phyloP scores from a whole-genome alignment of 495 filamentous ascomycete species.

The Trichoderma parareesei region DNA sequence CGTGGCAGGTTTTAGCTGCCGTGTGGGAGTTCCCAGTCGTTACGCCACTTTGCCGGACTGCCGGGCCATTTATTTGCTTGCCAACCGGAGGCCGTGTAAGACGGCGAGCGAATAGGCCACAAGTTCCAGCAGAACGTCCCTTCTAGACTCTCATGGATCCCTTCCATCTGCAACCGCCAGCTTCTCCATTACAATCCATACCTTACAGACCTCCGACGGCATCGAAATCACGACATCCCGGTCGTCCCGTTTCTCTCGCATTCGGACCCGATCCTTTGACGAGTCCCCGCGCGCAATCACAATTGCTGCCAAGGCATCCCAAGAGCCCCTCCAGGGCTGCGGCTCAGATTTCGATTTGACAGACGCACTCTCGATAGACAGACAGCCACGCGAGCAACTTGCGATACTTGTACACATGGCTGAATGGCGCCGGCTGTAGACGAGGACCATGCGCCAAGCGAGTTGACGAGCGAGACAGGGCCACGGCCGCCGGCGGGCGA shows the following conservation, averaged over 20 bases:
- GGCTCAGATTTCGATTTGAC: neutral
- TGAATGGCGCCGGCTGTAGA: conserved; percentile 8
- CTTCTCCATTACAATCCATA: no score
- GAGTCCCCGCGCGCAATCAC: neutral
- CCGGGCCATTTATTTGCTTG: neutral
- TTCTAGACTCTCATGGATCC: neutral
- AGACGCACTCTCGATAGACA: neutral
- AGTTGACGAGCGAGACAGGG: conserved; percentile 4
- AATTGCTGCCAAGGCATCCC: neutral
- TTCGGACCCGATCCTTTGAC: neutral
- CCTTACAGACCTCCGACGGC: neutral
- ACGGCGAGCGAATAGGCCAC: neutral
- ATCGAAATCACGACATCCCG: neutral
- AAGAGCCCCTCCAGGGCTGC: neutral
- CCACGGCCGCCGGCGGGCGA: neutral
- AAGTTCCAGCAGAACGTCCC: neutral
- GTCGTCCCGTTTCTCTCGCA: neutral
- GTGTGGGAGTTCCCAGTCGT: neutral
- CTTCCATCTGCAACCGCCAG: neutral
- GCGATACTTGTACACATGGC: neutral
- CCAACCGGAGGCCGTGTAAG: neutral
- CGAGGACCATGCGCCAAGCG: conserved; percentile 6
- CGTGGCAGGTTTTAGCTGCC: conserved; percentile 5
- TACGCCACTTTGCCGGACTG: neutral
- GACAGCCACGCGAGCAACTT: neutral